Conservation (phyloP, 2,329 filamentous ascomycete genomes). For the Aspergillus sp. region DNA sequence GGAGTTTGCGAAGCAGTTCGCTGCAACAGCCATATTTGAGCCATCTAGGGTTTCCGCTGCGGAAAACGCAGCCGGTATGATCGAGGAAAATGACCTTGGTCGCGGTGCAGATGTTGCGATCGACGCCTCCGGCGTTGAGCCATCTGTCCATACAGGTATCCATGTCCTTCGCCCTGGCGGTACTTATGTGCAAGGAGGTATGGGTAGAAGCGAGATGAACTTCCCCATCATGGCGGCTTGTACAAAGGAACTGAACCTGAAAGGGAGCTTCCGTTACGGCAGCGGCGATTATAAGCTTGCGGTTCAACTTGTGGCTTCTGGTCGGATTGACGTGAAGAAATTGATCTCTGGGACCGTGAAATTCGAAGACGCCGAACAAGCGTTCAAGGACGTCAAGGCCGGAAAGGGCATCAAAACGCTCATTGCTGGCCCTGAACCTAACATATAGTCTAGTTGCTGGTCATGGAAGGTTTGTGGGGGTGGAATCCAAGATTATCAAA, state of each 20-base stretch:
- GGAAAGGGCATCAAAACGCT: constrained; percentile 63
- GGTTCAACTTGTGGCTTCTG: constrained; percentile 70
- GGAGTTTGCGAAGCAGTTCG: constrained; percentile 73
- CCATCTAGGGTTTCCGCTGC: constrained; percentile 63
- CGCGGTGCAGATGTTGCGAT: constrained; percentile 74
- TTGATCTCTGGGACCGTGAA: constrained; percentile 75
- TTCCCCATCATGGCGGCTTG: constrained; percentile 93
- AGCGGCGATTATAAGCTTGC: constrained; percentile 84
- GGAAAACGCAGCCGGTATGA: constrained; percentile 72
- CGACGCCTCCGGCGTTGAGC: constrained; percentile 76
- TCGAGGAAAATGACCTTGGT: constrained; percentile 62
- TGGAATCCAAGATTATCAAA: not conserved
- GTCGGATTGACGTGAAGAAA: constrained; percentile 72
- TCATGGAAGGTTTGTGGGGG: not conserved
- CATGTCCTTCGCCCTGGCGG: constrained; percentile 71
- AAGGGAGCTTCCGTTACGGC: constrained; percentile 87
- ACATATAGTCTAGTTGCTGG: not conserved
- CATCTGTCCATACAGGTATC: constrained; percentile 72
- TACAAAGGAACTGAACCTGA: constrained; percentile 81
- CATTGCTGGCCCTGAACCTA: constrained; percentile 36
- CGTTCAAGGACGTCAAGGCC: constrained; percentile 81
- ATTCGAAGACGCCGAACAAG: constrained; percentile 80
- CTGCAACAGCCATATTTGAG: constrained; percentile 55
- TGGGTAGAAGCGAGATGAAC: constrained; percentile 82
- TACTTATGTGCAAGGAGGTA: constrained; percentile 81